Evolutionary conservation across 805 yeast genomes (phyloP).

Genomic region (Cyberlindnera bimundalis): DNA sequence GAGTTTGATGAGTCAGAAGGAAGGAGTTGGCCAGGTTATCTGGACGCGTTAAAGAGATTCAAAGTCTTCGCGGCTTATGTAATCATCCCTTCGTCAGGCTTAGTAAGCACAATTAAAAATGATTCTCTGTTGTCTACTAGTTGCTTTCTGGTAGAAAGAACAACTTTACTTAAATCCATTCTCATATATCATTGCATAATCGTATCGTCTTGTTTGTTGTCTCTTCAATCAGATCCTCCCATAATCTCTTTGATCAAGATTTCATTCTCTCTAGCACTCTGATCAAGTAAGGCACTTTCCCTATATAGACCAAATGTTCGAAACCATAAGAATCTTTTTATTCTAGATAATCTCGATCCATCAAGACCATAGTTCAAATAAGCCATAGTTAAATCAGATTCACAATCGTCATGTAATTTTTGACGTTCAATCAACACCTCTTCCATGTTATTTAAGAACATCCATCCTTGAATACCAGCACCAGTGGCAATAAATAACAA

Average conservation of each 20-base stretch:
- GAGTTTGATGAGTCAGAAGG: too few species aligned
- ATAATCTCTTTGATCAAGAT: slow-evolving; percentile 71
- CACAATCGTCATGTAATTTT: slow-evolving; percentile 39
- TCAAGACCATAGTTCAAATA: slow-evolving; percentile 53
- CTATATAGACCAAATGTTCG: slow-evolving; percentile 36
- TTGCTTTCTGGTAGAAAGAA: too few species aligned
- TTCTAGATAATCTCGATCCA: slow-evolving; percentile 44
- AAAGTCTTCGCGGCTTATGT: too few species aligned
- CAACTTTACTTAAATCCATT: neutral
- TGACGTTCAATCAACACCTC: slow-evolving; percentile 31
- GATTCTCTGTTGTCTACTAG: too few species aligned
- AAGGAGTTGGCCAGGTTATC: too few species aligned
- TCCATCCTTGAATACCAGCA: slow-evolving; percentile 39
- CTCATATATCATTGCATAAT: neutral
- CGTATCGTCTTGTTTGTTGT: neutral
- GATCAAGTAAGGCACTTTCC: slow-evolving; percentile 31
- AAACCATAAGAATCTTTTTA: slow-evolving; percentile 57
- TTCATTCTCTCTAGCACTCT: slow-evolving; percentile 62
- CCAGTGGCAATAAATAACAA: slow-evolving; percentile 35
- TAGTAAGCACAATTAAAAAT: too few species aligned
- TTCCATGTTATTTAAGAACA: slow-evolving; percentile 36
- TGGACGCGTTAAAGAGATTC: too few species aligned
- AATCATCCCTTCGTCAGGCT: too few species aligned
- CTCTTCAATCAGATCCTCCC: slow-evolving; percentile 30
- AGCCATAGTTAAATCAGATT: slow-evolving; percentile 38